Base-by-base conservation (phyloP, 106 monocot species). In the Alisma plantagoaquatica region DNA sequence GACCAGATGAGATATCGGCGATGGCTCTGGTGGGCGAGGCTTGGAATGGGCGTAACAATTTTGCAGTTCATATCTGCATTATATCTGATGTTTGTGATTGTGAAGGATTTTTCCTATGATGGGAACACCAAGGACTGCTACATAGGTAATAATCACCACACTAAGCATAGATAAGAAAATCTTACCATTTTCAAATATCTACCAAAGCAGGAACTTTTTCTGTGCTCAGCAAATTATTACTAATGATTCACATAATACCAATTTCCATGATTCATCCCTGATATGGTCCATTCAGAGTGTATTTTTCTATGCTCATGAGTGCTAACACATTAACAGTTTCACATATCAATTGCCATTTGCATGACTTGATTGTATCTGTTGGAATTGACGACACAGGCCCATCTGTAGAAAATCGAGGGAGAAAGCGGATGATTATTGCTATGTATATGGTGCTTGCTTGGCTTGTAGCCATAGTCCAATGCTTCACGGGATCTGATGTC, bases 11-110 rank as follows among this genome's bases (percentile, higher is more conserved):
- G 82, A 45, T 98, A 98, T 35, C 73, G 67, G 46, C 53, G 78
- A 60, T 98, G 96, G 96, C 79, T 98, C 26, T 90, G 89, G 84
- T 98, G 96, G 96, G 79, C 85, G 5, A 85, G 96, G 62, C 68
- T 82, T 54, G 96, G 96, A 42, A 72, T 78, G 69, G 45, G 61
- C 25, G 57, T 98, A 26, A 85, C 75, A 22, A 54, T 65, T 3
- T 62, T 77, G 28, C 96, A 98, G 51, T 74, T 85, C 61, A 15
- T 70, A 16, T 66, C 65, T 19, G 81, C 85, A 31, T 53, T 98
- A 56, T 98, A 81, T 59, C 65, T 98, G 33, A 62, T 70, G 38
- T 46, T 66, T 29, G 49, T 85, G 1, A 30, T 82, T 5, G 59
- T 56, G 23, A 85, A 70, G 51, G 62, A 74, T 60, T 38, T 90